Evolutionary conservation across 805 yeast species (phyloP).

Genomic region (Vanderwaltozyma polyspora): DNA sequence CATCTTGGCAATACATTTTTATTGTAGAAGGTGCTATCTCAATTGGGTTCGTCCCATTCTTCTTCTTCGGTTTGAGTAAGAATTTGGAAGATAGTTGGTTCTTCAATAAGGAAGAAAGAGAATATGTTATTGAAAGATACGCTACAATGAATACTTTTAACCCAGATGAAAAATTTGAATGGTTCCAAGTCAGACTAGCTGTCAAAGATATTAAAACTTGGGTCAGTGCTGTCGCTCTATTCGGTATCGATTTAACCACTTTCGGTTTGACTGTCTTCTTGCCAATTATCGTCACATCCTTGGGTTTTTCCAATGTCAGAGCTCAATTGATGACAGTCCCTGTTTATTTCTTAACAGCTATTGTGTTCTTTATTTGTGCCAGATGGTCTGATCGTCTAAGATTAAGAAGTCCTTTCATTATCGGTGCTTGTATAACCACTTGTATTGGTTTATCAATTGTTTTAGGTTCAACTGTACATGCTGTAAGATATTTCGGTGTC

Average conservation of each 20-base stretch:
- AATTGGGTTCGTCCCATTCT: slow-evolving; percentile 27
- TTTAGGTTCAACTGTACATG: slow-evolving; percentile 24
- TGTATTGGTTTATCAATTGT: slow-evolving; percentile 27
- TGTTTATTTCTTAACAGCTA: slow-evolving; percentile 76
- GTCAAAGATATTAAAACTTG: slow-evolving; percentile 24
- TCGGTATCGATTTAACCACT: slow-evolving; percentile 31
- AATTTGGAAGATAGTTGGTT: slow-evolving; percentile 30
- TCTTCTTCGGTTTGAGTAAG: slow-evolving; percentile 32
- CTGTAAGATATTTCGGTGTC: slow-evolving; percentile 31
- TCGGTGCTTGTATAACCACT: slow-evolving; percentile 26
- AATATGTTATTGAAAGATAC: slow-evolving; percentile 28
- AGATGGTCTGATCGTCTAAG: slow-evolving; percentile 45
- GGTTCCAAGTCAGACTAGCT: slow-evolving; percentile 27
- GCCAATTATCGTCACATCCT: slow-evolving; percentile 27
- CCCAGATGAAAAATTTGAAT: slow-evolving; percentile 29
- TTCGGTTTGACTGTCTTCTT: slow-evolving; percentile 34
- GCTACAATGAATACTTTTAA: slow-evolving; percentile 26
- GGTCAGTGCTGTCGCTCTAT: slow-evolving; percentile 27
- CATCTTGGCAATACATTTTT: slow-evolving; percentile 42
- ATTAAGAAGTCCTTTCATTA: slow-evolving; percentile 33
- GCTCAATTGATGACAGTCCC: slow-evolving; percentile 78
- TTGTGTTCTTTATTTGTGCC: slow-evolving; percentile 52
- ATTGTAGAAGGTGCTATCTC: slow-evolving; percentile 41
- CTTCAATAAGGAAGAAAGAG: slow-evolving; percentile 31
- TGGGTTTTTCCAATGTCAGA: slow-evolving; percentile 47